These are phyloP conservation scores for Plasmopara viticola DNA, from an alignment of 352 stramenopile species.

Conservation along the genomic window DNA sequence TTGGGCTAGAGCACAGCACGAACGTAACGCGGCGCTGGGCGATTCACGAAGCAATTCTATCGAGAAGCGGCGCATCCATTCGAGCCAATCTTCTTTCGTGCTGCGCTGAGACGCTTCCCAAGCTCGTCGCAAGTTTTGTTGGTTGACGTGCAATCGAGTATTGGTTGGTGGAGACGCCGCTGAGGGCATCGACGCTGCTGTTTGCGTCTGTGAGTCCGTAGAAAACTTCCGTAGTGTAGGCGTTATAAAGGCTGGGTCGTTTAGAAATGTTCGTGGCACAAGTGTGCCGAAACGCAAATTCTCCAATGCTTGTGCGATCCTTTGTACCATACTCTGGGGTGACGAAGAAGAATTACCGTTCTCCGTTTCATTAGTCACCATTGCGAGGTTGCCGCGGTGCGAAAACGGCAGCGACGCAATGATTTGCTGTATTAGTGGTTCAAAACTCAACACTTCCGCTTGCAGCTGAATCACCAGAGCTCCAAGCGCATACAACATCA, in stretches of 20 bases:
- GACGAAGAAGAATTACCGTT: constrained; percentile 17
- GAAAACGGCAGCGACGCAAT: constrained; percentile 46
- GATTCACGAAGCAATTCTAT: constrained; percentile 96
- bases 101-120: constrained; percentile 94
- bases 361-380: constrained; percentile 14
- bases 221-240: constrained; percentile 35
- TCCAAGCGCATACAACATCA: constrained; percentile 69
- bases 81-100: constrained; percentile 92
- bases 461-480: constrained; percentile 75
- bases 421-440: constrained; percentile 61
- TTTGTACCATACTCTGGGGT: constrained; percentile 40
- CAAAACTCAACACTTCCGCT: constrained; percentile 63
- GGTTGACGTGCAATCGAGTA: constrained; percentile 87
- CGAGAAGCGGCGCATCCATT: constrained; percentile 96
- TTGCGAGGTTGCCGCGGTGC: constrained; percentile 21
- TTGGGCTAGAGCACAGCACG: constrained; percentile 91
- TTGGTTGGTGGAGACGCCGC: constrained; percentile 38
- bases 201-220: constrained; percentile 29
- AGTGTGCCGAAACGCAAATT: constrained; percentile 38
- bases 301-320: constrained; percentile 49
- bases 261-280: constrained; percentile 44
- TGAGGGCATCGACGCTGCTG: constrained; percentile 21
- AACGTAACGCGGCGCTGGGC: constrained; percentile 90
- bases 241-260: constrained; percentile 44
- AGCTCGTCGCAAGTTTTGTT: constrained; percentile 87